Evolutionary conservation across 768 basidiomycete genomes (phyloP).

Genomic region (Rhizopogon salebrosus): DNA sequence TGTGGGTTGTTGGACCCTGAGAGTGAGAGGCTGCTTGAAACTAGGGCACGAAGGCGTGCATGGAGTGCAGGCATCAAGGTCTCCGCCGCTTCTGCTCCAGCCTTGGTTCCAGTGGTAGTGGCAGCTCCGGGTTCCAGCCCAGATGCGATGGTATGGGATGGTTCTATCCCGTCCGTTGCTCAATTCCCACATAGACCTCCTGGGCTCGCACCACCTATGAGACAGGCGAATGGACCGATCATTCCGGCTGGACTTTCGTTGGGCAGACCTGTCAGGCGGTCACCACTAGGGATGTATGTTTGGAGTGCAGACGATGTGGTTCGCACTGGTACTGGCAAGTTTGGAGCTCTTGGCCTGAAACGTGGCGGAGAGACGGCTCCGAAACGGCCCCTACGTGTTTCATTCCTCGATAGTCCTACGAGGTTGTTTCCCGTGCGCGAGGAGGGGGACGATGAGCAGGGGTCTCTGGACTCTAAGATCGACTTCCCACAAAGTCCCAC

Average conservation of each 20-base stretch:
- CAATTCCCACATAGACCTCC: conserved; percentile 10
- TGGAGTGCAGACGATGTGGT: conserved; percentile 37
- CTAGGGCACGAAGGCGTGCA: conserved; percentile 56
- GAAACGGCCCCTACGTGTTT: conserved; percentile 14
- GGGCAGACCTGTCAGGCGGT: conserved; percentile 44
- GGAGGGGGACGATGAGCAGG: conserved; percentile 29
- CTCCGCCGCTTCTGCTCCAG: conserved; percentile 10
- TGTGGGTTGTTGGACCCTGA: conserved; percentile 15
- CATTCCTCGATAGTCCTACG: conserved; percentile 11
- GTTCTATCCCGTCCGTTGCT: background rate
- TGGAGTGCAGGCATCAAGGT: conserved; percentile 55
- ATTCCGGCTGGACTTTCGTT: conserved; percentile 38
- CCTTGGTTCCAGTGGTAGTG: background rate
- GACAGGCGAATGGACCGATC: conserved; percentile 13
- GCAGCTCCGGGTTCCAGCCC: background rate
- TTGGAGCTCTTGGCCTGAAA: conserved; percentile 13
- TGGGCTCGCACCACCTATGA: conserved; percentile 12
- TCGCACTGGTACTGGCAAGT: conserved; percentile 3
- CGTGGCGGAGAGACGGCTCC: conserved; percentile 10
- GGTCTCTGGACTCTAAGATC: conserved; percentile 14
- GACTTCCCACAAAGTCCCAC: conserved; percentile 17
- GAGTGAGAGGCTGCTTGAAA: conserved; percentile 40
- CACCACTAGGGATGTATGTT: conserved; percentile 38
- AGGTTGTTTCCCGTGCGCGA: conserved; percentile 26
- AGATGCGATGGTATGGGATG: conserved; percentile 14